phyloP scores from a whole-genome alignment of 2,329 filamentous ascomycete genomes.

The Chaetomium globosum region DNA sequence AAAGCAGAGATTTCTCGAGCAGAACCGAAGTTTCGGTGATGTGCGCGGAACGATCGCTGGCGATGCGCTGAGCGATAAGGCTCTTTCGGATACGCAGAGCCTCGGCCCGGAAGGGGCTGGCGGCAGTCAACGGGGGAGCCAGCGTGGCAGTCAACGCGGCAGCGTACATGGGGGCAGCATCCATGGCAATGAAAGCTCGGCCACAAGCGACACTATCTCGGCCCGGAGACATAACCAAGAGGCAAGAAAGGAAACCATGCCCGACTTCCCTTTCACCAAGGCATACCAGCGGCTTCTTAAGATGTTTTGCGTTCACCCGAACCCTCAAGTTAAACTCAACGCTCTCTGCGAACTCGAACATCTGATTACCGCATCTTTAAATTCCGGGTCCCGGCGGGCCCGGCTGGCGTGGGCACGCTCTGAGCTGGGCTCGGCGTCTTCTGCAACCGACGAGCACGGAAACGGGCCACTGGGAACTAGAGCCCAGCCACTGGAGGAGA shows the following conservation, averaged over 20 bases:
- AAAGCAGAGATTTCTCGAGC: conserved; percentile 60
- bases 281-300: conserved; percentile 79
- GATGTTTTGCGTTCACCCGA: conserved; percentile 87
- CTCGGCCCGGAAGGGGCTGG: conserved; percentile 44
- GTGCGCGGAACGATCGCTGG: conserved; percentile 56
- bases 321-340: conserved; percentile 82
- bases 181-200: conserved; percentile 48
- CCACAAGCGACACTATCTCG: conserved; percentile 46
- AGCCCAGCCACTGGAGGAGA: conserved; percentile 61
- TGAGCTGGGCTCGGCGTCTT: conserved; percentile 37
- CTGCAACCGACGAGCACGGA: conserved; percentile 36
- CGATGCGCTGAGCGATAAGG: conserved; percentile 38
- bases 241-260: conserved; percentile 41
- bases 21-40: conserved; percentile 70
- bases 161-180: conserved; percentile 36
- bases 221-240: conserved; percentile 38
- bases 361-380: conserved; percentile 75
- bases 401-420: conserved; percentile 43
- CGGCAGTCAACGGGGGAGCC: conserved; percentile 37
- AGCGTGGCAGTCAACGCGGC: conserved; percentile 37
- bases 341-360: conserved; percentile 81
- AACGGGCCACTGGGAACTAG: conserved; percentile 29
- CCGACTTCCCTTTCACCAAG: conserved; percentile 76
- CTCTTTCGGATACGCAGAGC: conserved; percentile 36
- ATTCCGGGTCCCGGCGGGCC: conserved; percentile 52